phyloP scores from a whole-genome alignment of 1,284 basidiomycete genomes.

The Amylostereum areolatum region DNA sequence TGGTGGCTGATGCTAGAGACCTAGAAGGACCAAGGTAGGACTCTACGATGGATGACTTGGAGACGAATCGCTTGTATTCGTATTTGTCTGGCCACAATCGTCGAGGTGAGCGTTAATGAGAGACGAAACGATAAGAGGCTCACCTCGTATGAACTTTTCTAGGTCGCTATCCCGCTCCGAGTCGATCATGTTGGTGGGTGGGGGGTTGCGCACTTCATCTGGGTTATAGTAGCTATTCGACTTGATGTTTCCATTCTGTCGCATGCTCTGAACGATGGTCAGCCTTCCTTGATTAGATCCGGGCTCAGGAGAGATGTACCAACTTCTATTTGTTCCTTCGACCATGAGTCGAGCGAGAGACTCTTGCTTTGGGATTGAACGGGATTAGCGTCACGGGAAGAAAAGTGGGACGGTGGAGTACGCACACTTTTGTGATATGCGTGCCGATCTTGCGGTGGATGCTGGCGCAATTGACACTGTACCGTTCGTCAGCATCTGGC shows the following conservation, averaged over 20 bases:
- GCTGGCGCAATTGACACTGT: slow-evolving; percentile 75
- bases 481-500: not conserved
- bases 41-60: slow-evolving; percentile 17
- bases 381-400: slow-evolving; percentile 1
- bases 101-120: not conserved
- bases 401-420: slow-evolving; percentile 15
- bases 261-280: slow-evolving; percentile 53
- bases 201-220: slow-evolving; percentile 69
- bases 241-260: slow-evolving; percentile 67
- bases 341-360: slow-evolving; percentile 78
- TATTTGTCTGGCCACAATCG: slow-evolving; percentile 53
- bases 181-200: slow-evolving; percentile 74
- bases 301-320: slow-evolving; percentile 19
- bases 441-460: slow-evolving; percentile 88
- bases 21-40: slow-evolving; percentile 25
- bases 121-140: slow-evolving; percentile 18
- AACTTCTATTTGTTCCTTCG: slow-evolving; percentile 81
- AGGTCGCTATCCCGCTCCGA: slow-evolving; percentile 78
- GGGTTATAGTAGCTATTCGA: slow-evolving; percentile 74
- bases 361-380: slow-evolving; percentile 56
- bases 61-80: slow-evolving; percentile 60
- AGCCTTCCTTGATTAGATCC: slow-evolving; percentile 7
- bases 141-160: slow-evolving; percentile 78
- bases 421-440: slow-evolving; percentile 79
- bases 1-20: slow-evolving; percentile 19